A percentile compares a stretch with the other conserved stretches of the same genome.
Evolutionary conservation across 2,329 filamentous ascomycete species (phyloP).

Genomic region (Neonectria punicea): DNA sequence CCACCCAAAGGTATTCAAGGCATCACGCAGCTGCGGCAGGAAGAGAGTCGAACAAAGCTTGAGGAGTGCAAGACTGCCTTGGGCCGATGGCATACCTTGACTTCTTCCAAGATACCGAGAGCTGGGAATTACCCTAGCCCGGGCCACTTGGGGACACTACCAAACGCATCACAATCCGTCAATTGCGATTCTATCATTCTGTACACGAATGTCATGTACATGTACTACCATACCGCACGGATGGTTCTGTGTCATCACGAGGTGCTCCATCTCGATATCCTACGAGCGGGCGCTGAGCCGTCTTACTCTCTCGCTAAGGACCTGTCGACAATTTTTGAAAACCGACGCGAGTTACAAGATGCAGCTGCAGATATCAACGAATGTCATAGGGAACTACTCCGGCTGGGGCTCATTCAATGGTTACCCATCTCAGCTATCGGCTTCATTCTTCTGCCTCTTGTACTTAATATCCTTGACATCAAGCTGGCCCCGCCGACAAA

Average conservation of each 20-base stretch:
- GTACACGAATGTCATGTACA: constrained; percentile 58
- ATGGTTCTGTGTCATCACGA: constrained; percentile 57
- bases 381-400: constrained; percentile 56
- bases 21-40: not conserved
- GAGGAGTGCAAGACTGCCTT: not conserved
- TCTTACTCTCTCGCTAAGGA: constrained; percentile 43
- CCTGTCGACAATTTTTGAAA: constrained; percentile 42
- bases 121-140: not conserved
- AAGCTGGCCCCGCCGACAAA: constrained; percentile 43
- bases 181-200: constrained; percentile 53
- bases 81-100: not conserved
- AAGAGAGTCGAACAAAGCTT: not conserved
- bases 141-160: not conserved
- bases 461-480: constrained; percentile 44
- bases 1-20: constrained; percentile 46
- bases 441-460: constrained; percentile 41
- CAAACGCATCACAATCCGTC: not conserved
- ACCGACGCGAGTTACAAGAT: constrained; percentile 53
- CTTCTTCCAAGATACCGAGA: not conserved
- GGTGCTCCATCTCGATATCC: constrained; percentile 52
- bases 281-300: constrained; percentile 39
- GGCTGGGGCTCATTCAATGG: constrained; percentile 54
- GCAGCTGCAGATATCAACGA: constrained; percentile 54
- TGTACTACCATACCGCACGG: constrained; percentile 59
- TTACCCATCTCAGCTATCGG: constrained; percentile 55